Conservation (phyloP, 805 yeast genomes). For the Metschnikowia matae region DNA sequence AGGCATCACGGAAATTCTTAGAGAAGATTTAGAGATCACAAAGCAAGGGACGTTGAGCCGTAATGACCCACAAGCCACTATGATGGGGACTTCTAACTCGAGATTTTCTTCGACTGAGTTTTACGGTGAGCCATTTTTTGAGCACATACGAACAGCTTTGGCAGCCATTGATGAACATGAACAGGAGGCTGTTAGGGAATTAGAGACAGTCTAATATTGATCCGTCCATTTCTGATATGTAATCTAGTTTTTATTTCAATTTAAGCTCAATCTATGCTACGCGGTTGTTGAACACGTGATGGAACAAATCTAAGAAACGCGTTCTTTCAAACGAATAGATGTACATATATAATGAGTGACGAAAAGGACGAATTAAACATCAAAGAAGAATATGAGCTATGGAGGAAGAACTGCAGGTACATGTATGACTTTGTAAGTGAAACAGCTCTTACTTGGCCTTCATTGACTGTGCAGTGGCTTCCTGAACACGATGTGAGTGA, state of each 20-base stretch:
- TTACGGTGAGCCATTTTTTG: conserved; percentile 1
- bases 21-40: conserved; percentile 20
- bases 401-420: conserved; percentile 76
- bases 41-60: conserved; percentile 11
- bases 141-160: conserved; percentile 2
- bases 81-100: neutral
- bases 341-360: conserved; percentile 8
- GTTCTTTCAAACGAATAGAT: neutral
- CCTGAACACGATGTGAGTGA: conserved; percentile 36
- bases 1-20: conserved; percentile 27
- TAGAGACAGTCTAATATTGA: conserved; percentile 6
- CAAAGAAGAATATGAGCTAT: conserved; percentile 66
- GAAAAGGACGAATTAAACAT: conserved; percentile 27
- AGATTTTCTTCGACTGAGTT: neutral
- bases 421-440: conserved; percentile 84
- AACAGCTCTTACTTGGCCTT: conserved; percentile 79
- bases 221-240: neutral
- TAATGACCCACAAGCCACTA: neutral
- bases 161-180: neutral
- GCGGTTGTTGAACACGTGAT: conserved; percentile 1
- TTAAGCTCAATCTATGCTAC: neutral
- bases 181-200: conserved; percentile 6
- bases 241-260: neutral
- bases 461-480: conserved; percentile 74
- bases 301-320: neutral